Conservation (phyloP, 345 rosid genomes). For the Citrus medica region DNA sequence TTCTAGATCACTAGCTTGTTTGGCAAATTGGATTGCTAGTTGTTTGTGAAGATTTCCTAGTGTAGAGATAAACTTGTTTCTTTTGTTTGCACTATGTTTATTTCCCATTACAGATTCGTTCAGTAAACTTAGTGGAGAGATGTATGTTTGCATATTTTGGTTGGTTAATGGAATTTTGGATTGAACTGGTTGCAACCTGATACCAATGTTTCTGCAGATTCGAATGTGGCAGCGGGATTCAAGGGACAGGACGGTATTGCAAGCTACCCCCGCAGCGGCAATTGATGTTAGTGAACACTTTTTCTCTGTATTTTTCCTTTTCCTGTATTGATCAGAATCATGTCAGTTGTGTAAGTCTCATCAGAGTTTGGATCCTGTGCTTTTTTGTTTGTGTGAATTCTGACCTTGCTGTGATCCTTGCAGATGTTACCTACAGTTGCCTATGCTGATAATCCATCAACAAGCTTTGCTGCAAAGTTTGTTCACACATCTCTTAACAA, state of each 20-base stretch:
- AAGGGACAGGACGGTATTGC: conserved; percentile 72
- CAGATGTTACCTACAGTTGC: conserved; percentile 90
- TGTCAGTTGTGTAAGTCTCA: background rate
- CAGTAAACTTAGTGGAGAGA: background rate
- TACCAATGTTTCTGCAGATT: conserved; percentile 40
- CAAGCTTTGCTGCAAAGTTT: conserved; percentile 93
- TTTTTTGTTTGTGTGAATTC: conserved; percentile 1
- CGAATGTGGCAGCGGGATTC: conserved; percentile 87
- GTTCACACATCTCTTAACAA: conserved; percentile 95
- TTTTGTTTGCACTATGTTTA: background rate
- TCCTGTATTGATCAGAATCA: conserved; percentile 7
- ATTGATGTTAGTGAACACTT: conserved; percentile 59
- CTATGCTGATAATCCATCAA: conserved; percentile 91
- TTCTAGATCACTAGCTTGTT: background rate
- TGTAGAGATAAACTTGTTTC: background rate
- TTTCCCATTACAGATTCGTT: background rate
- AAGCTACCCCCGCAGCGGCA: conserved; percentile 90
- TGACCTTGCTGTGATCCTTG: conserved; percentile 20
- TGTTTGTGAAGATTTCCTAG: background rate
- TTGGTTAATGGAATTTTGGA: background rate
- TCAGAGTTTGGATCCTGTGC: conserved; percentile 7
- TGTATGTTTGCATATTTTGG: background rate
- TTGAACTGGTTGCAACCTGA: conserved; percentile 10
- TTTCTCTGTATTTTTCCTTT: conserved; percentile 11
- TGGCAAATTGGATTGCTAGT: background rate